Evolutionary conservation across 805 yeast genomes (phyloP), one percentile per base, ranked within the genome.

Genomic region (Metschnikowia lunata): DNA sequence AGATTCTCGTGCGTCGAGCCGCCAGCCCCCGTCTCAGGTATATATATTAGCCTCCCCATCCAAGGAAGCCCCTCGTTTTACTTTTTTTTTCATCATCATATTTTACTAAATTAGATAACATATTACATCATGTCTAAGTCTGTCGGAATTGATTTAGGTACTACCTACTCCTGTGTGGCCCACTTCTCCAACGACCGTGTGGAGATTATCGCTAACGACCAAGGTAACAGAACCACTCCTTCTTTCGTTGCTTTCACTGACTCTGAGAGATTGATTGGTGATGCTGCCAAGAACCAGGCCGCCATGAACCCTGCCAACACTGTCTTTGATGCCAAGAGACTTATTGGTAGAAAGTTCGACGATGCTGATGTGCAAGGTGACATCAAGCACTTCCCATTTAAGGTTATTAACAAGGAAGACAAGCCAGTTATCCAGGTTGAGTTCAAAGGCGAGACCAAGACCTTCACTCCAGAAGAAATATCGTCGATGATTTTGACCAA

Each of bases 251-350:
- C 60, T 37, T 60, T 60, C 64, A 60, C 64, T 47, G 61, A 58
- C 61, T 45, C 62, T 44, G 64, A 60, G 53, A 56, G 64, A 56
- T 58, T 60, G 60, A 60, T 60, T 42, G 64, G 64, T 54, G 64
- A 60, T 53, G 64, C 64, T 34, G 64, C 64, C 42, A 60, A 60
- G 63, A 60, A 60, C 61, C 64, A 60, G 51, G 64, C 64, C 40
- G 64, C 64, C 46, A 55, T 60, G 63, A 60, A 60, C 63, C 64
- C 64, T 33, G 55, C 59, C 45, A 60, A 60, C 63, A 60, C 64
- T 39, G 62, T 60, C 35, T 60, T 60, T 47, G 64, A 60, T 59
- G 64, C 64, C 48, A 60, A 60, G 64, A 60, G 64, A 56, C 58
- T 60, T 57, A 60, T 60, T 39, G 64, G 64, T 53, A 51, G 64